Percentiles rank a stretch among this genome's conserved stretches.
phyloP scores from a whole-genome alignment of 129 eudicot genomes.

The Deinandra increscens region DNA sequence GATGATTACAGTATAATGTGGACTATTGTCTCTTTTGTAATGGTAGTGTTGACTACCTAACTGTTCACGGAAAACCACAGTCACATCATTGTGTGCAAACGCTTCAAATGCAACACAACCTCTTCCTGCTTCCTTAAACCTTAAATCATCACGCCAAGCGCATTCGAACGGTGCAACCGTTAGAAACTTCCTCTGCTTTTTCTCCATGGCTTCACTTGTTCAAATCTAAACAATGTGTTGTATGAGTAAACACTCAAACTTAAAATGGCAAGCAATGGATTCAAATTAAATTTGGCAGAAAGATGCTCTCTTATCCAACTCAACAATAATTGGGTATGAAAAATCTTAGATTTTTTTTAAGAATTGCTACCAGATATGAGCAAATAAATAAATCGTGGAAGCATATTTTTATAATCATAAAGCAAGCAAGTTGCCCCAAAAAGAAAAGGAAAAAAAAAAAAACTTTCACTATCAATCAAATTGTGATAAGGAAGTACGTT shows the following conservation, averaged over 20 bases:
- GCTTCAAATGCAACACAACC: constrained; percentile 98
- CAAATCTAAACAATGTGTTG: constrained; percentile 14
- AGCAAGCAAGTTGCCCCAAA: constrained; percentile 38
- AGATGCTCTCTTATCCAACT: constrained; percentile 34
- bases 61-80: constrained; percentile 85
- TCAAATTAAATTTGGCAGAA: constrained; percentile 4
- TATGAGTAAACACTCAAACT: no score
- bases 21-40: constrained; percentile 87
- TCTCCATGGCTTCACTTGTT: constrained; percentile 46
- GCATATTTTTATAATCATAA: constrained; percentile 10
- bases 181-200: constrained; percentile 66
- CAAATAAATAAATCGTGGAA: constrained; percentile 22
- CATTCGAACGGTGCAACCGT: constrained; percentile 97
- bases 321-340: constrained; percentile 11
- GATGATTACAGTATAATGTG: constrained; percentile 79
- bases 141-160: constrained; percentile 84
- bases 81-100: constrained; percentile 93
- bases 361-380: constrained; percentile 21
- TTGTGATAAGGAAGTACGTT: constrained; percentile 9
- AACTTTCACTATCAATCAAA: constrained; percentile 20
- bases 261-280: no score
- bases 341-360: constrained; percentile 13
- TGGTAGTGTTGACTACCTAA: constrained; percentile 95
- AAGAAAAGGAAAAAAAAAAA: no score
- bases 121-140: constrained; percentile 93